Percentiles rank a stretch among this genome's conserved stretches.
phyloP scores from a whole-genome alignment of 2,329 filamentous ascomycete species.

The Fusarium temperatum region DNA sequence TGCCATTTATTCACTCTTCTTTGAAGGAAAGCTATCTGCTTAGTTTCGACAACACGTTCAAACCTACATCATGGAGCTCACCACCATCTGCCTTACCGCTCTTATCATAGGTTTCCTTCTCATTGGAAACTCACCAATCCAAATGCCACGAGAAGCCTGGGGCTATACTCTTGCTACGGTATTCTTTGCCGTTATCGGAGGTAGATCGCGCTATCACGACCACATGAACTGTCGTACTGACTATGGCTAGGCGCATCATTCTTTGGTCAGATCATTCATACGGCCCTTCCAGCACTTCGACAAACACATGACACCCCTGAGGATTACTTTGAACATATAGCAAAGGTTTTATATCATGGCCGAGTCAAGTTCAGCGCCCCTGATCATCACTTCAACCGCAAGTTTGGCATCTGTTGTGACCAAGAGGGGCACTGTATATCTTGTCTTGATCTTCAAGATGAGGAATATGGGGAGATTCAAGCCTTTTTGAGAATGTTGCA shows the following conservation, averaged over 20 bases:
- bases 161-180: neutral
- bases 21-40: neutral
- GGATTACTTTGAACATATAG: neutral
- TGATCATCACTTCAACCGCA: neutral
- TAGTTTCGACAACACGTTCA: neutral
- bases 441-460: neutral
- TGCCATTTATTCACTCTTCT: neutral
- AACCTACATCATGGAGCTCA: neutral
- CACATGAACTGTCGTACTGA: neutral
- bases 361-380: neutral
- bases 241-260: neutral
- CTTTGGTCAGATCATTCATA: neutral
- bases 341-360: neutral
- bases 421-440: neutral
- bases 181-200: neutral
- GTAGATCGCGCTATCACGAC: neutral
- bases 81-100: neutral
- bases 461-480: neutral
- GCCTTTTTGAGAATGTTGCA: no score
- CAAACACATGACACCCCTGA: rapidly evolving
- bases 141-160: neutral
- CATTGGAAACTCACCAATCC: neutral
- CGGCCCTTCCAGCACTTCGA: neutral
- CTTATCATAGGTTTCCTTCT: neutral
- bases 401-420: neutral